A percentile compares a stretch with the other conserved stretches of the same genome.
Evolutionary conservation across 306 rosid genomes (phyloP).

Genomic region (Corylus avellana): DNA sequence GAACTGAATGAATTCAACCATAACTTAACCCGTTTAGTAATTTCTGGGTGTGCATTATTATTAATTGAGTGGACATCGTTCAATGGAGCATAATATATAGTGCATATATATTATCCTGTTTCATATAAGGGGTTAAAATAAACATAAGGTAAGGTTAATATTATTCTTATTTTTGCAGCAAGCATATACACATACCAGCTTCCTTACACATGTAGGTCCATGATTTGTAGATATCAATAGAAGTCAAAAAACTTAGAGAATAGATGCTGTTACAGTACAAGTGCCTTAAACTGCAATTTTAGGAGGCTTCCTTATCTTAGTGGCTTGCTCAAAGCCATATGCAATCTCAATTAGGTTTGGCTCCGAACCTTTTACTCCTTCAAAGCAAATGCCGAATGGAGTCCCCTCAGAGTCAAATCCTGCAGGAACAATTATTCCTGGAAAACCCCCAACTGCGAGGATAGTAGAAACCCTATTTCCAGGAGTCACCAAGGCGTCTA

Average conservation of each 20-base stretch:
- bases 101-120: too few relatives aligned
- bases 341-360: slow-evolving; percentile 38
- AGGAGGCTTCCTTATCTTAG: slow-evolving; percentile 37
- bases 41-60: too few relatives aligned
- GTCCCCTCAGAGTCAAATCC: slow-evolving; percentile 22
- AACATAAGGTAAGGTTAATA: not conserved
- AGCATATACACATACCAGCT: not conserved
- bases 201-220: not conserved
- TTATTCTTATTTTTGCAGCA: too few relatives aligned
- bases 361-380: slow-evolving; percentile 38
- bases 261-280: not conserved
- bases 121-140: too few relatives aligned
- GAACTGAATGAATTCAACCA: too few relatives aligned
- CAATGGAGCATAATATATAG: too few relatives aligned
- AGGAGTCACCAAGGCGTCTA: slow-evolving; percentile 51
- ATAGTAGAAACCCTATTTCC: slow-evolving; percentile 19
- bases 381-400: slow-evolving; percentile 38
- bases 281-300: not conserved
- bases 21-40: too few relatives aligned
- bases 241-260: not conserved
- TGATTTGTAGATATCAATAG: not conserved
- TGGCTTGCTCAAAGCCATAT: slow-evolving; percentile 45
- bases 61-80: too few relatives aligned
- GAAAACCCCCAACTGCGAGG: slow-evolving; percentile 43
- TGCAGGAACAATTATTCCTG: slow-evolving; percentile 40